Conservation (phyloP, 2,329 filamentous ascomycete genomes). For the Trichophyton verrucosum region DNA sequence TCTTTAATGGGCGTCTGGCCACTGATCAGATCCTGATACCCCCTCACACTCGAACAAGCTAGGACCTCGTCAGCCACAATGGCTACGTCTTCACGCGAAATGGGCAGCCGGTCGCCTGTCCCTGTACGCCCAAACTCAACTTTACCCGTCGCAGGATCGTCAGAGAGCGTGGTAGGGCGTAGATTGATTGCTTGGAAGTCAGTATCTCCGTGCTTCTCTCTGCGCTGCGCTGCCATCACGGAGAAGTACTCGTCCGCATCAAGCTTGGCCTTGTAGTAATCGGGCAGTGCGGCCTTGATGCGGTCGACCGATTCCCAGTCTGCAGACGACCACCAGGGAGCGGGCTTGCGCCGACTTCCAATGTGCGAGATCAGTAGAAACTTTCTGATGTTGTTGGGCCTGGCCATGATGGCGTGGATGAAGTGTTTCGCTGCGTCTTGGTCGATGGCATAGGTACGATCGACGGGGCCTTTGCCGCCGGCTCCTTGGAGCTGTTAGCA, state of each 20-base stretch:
- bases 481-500: constrained; percentile 30
- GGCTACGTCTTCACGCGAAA: constrained; percentile 41
- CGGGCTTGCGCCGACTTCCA: constrained; percentile 36
- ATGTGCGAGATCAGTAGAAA: constrained; percentile 46
- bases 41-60: constrained; percentile 36
- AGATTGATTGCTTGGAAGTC: constrained; percentile 40
- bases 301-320: constrained; percentile 36
- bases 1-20: constrained; percentile 36
- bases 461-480: constrained; percentile 42
- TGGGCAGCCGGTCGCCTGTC: constrained; percentile 30
- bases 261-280: constrained; percentile 43
- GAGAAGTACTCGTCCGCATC: constrained; percentile 45
- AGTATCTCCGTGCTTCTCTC: constrained; percentile 12
- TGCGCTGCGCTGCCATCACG: constrained; percentile 29
- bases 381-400: constrained; percentile 36
- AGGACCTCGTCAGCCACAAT: constrained; percentile 39
- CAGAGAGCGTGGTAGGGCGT: constrained; percentile 39
- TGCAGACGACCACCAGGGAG: constrained; percentile 40
- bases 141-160: constrained; percentile 36
- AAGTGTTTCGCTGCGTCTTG: constrained; percentile 44
- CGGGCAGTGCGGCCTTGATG: constrained; percentile 38
- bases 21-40: constrained; percentile 44
- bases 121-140: constrained; percentile 36
- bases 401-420: constrained; percentile 37
- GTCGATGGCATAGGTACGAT: constrained; percentile 41